These are phyloP conservation scores for Suillus weaverae DNA, from an alignment of 768 basidiomycete species.

Conservation along the genomic window DNA sequence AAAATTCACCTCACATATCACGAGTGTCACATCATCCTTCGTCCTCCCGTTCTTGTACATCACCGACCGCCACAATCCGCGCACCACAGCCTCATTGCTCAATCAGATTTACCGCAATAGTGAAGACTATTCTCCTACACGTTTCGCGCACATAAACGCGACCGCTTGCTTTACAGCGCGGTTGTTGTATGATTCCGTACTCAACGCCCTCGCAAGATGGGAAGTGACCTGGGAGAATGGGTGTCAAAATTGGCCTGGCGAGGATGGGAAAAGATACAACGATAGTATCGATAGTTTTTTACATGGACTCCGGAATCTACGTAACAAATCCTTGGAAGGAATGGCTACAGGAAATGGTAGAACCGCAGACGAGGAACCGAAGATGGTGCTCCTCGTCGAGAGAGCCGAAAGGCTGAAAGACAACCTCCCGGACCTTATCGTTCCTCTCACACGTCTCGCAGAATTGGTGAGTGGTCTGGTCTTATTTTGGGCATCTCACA, in stretches of 20 bases:
- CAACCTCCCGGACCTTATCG: conserved; percentile 60
- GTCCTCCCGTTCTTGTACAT: conserved; percentile 71
- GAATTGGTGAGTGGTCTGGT: conserved; percentile 56
- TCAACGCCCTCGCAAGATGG: conserved; percentile 63
- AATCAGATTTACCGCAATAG: conserved; percentile 34
- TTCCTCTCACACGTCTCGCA: conserved; percentile 67
- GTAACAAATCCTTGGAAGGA: conserved; percentile 17
- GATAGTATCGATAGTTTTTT: conserved; percentile 68
- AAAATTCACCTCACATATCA: conserved; percentile 25
- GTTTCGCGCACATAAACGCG: conserved; percentile 52
- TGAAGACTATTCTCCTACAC: conserved; percentile 27
- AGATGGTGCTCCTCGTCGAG: conserved; percentile 63
- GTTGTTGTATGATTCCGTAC: conserved; percentile 62
- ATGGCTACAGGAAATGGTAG: conserved; percentile 33
- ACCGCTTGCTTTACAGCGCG: conserved; percentile 61
- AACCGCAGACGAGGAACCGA: conserved; percentile 28
- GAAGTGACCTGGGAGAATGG: conserved; percentile 59
- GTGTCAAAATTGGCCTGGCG: conserved; percentile 55
- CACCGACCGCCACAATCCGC: conserved; percentile 53
- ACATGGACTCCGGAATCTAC: conserved; percentile 56
- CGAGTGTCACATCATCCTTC: conserved; percentile 31
- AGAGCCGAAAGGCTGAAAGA: conserved; percentile 67
- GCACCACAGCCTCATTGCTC: conserved; percentile 47
- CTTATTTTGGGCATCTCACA: conserved; percentile 1
- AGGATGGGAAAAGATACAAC: conserved; percentile 50